Conservation (phyloP, 208 protist genomes). For the Leptomonas seymouri region DNA sequence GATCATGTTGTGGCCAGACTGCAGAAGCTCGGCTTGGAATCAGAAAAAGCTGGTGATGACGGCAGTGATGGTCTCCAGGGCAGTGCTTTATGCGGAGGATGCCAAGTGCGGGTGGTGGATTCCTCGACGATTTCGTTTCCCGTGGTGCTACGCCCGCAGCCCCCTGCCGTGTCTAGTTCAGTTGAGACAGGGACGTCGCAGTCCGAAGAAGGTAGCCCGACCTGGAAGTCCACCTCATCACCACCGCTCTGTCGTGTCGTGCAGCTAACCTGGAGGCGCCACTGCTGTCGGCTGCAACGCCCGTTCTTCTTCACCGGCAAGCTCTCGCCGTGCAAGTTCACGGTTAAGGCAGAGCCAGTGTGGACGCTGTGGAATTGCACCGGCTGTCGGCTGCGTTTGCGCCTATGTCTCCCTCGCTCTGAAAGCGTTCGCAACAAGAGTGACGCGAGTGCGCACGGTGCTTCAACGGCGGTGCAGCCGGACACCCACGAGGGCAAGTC, state of each 20-base stretch:
- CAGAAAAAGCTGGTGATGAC: background rate
- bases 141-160: conserved; percentile 11
- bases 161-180: background rate
- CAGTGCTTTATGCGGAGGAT: background rate
- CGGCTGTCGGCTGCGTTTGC: conserved; percentile 29
- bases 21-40: background rate
- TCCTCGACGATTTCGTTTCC: conserved; percentile 24
- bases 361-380: conserved; percentile 40
- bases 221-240: background rate
- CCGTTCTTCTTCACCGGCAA: conserved; percentile 11
- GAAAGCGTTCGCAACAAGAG: background rate
- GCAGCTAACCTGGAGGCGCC: conserved; percentile 31
- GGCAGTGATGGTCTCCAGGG: background rate
- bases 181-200: background rate
- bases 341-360: conserved; percentile 25
- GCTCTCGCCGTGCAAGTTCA: conserved; percentile 21
- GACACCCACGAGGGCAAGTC: background rate
- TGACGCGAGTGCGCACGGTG: too few relatives aligned
- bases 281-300: background rate
- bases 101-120: conserved; percentile 13
- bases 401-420: background rate
- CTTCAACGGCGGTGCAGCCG: background rate
- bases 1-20: conserved; percentile 11
- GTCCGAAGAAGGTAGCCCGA: background rate
- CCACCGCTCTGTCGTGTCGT: conserved; percentile 20